These are phyloP conservation scores for Neoascochyta sp. DNA, from an alignment of 2,329 filamentous ascomycete species.

Conservation along the genomic window DNA sequence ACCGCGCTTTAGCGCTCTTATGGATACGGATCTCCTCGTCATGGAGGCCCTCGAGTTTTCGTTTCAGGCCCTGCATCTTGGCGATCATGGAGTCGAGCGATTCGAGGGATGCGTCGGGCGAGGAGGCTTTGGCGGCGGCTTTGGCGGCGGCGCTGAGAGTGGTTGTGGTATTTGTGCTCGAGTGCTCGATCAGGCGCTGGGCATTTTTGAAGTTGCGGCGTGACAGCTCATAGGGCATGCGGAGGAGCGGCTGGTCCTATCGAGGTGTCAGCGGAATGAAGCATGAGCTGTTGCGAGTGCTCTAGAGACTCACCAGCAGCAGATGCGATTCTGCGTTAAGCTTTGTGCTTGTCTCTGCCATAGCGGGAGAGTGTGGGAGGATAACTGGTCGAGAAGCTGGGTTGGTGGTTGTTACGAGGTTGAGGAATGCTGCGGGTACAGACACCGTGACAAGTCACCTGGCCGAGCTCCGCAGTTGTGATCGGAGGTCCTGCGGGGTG, in stretches of 20 bases:
- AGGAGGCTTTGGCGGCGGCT: constrained; percentile 55
- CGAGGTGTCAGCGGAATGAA: constrained; percentile 2
- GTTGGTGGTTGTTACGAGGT: neutral
- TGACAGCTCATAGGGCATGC: constrained; percentile 86
- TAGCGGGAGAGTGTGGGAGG: constrained; percentile 26
- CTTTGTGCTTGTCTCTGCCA: constrained; percentile 56
- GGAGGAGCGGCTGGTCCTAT: constrained; percentile 92
- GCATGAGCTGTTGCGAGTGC: no score
- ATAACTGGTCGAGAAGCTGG: constrained; percentile 1
- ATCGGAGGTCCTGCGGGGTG: no score
- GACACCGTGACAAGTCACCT: no score
- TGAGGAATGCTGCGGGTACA: no score
- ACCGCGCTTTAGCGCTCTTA: constrained; percentile 68
- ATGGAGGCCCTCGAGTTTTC: constrained; percentile 74
- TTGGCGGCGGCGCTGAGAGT: constrained; percentile 55
- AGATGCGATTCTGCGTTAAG: constrained; percentile 73
- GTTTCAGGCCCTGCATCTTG: constrained; percentile 80
- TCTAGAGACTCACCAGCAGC: constrained; percentile 58
- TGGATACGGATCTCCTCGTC: constrained; percentile 78
- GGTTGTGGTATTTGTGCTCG: constrained; percentile 60
- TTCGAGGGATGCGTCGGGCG: constrained; percentile 55
- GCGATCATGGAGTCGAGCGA: constrained; percentile 80
- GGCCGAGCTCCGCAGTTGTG: no score
- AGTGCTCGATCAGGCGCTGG: constrained; percentile 71
- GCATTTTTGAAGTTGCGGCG: constrained; percentile 91